phyloP scores from a whole-genome alignment of 352 stramenopile species.

The Globisporangium mamillatum region DNA sequence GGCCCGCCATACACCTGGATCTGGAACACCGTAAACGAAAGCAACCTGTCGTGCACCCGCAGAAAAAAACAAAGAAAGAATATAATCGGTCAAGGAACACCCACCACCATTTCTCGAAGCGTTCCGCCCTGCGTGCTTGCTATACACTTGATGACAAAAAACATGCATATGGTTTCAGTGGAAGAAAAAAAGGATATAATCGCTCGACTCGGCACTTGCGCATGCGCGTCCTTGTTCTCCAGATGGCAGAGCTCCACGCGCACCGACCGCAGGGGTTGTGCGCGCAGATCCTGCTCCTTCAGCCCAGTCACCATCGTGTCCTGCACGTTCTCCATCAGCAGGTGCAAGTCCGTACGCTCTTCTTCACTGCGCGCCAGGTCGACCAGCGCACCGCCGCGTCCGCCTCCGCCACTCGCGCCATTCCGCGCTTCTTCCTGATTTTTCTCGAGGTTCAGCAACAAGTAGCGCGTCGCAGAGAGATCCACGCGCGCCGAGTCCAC shows the following conservation, averaged over 20 bases:
- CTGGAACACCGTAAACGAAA: conserved; percentile 84
- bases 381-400: conserved; percentile 2
- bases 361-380: conserved; percentile 41
- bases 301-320: conserved; percentile 78
- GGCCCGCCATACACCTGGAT: conserved; percentile 79
- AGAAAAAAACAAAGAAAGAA: conserved; percentile 13
- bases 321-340: conserved; percentile 81
- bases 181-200: conserved; percentile 34
- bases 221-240: conserved; percentile 85
- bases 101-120: conserved; percentile 3
- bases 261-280: conserved; percentile 74
- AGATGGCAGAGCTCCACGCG: conserved; percentile 83
- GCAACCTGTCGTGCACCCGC: conserved; percentile 44
- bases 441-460: conserved; percentile 82
- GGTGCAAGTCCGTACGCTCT: conserved; percentile 66
- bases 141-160: conserved; percentile 6
- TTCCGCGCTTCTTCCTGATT: conserved; percentile 68
- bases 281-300: conserved; percentile 61
- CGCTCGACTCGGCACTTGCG: conserved; percentile 64
- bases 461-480: conserved; percentile 68
- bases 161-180: conserved; percentile 6
- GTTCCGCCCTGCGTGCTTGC: conserved; percentile 1
- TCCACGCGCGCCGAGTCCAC: conserved; percentile 75
- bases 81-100: conserved; percentile 17
- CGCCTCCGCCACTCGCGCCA: background rate